phyloP scores from a whole-genome alignment of 1,139 yeast species.

The Suhomyces bolitotheri region DNA sequence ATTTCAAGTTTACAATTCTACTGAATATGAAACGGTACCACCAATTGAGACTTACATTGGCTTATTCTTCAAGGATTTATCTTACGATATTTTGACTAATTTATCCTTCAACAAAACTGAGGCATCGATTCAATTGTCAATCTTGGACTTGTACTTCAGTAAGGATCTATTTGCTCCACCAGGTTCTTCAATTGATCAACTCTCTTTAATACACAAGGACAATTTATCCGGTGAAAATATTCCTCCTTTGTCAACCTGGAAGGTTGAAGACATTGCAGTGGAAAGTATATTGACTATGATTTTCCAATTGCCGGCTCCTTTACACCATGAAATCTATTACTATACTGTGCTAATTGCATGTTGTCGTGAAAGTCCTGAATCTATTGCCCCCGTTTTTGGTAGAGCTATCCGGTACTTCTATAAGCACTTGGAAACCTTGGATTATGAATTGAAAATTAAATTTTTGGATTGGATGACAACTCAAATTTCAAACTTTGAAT shows the following conservation, averaged over 20 bases:
- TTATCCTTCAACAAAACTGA: constrained; percentile 88
- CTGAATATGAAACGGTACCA: constrained; percentile 72
- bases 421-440: constrained; percentile 63
- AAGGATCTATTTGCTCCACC: constrained; percentile 76
- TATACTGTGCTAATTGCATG: constrained; percentile 87
- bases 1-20: constrained; percentile 62
- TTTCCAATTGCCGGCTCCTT: constrained; percentile 68
- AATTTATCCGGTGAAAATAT: constrained; percentile 41
- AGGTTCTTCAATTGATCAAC: constrained; percentile 77
- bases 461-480: constrained; percentile 91
- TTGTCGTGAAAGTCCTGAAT: constrained; percentile 82
- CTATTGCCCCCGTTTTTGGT: constrained; percentile 94
- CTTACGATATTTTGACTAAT: constrained; percentile 71
- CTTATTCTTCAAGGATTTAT: constrained; percentile 70
- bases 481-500: constrained; percentile 90
- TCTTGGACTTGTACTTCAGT: constrained; percentile 72
- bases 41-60: constrained; percentile 54
- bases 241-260: constrained; percentile 71
- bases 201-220: constrained; percentile 42
- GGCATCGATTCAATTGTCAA: constrained; percentile 79
- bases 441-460: constrained; percentile 71
- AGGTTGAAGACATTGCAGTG: constrained; percentile 85
- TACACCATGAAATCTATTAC: constrained; percentile 74
- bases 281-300: constrained; percentile 80
- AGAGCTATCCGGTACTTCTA: constrained; percentile 87